Evolutionary conservation across 139 green algal genomes (phyloP).

Genomic region (Micractinium sp.): DNA sequence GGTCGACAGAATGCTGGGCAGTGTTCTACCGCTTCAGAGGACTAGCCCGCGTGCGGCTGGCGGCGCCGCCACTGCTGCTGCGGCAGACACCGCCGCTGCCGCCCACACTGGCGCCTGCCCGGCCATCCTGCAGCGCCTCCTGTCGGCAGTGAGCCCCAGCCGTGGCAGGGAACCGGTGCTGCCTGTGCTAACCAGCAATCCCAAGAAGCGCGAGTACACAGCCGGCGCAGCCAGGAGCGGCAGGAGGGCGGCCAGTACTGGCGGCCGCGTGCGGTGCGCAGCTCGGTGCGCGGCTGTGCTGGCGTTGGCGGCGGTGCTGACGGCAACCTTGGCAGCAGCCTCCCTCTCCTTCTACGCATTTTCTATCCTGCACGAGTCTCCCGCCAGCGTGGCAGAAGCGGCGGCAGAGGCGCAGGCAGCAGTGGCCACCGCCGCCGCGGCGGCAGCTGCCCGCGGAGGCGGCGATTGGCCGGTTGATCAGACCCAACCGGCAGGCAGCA

Average conservation of each 20-base stretch:
- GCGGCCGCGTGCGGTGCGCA: too few relatives aligned
- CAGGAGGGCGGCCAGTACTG: too few relatives aligned
- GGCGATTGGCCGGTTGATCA: not conserved
- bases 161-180: too few relatives aligned
- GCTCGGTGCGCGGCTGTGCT: not conserved
- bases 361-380: not conserved
- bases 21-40: too few relatives aligned
- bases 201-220: too few relatives aligned
- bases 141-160: too few relatives aligned
- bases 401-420: slow-evolving; percentile 1
- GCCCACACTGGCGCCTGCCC: too few relatives aligned
- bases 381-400: not conserved
- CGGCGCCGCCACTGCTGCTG: not conserved
- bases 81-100: not conserved
- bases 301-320: not conserved
- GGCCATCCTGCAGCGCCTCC: too few relatives aligned
- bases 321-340: not conserved
- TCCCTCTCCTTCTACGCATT: not conserved
- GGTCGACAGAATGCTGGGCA: too few relatives aligned
- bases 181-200: too few relatives aligned
- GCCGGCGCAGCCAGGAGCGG: too few relatives aligned
- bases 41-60: too few relatives aligned
- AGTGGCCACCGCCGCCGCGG: not conserved
- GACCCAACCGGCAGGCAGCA: not conserved
- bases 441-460: not conserved